These are phyloP conservation scores for Larix kaempferi DNA, from an alignment of 75 land plant genomes.

Conservation along the genomic window DNA sequence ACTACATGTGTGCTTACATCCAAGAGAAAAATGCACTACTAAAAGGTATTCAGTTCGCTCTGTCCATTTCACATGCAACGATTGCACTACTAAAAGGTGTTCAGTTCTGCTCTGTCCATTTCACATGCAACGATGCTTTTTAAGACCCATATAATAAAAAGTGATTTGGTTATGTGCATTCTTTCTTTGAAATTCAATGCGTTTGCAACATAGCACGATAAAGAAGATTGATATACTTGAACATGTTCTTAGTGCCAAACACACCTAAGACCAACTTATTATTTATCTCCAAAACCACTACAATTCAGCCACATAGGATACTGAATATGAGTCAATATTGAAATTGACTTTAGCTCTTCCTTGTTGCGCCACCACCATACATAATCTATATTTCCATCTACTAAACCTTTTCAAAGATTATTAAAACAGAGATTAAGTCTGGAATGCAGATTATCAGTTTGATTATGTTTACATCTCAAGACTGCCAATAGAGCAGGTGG, in stretches of 20 bases:
- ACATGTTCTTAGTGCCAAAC: neutral
- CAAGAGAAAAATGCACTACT: neutral
- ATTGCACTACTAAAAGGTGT: too few relatives aligned
- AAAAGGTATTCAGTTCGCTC: neutral
- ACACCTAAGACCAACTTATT: neutral
- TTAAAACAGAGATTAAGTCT: neutral
- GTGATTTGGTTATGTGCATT: neutral
- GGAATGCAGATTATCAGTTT: neutral
- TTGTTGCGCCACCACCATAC: neutral
- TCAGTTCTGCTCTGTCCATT: too few relatives aligned
- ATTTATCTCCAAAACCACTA: neutral
- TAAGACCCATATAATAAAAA: neutral
- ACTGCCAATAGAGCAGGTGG: too few relatives aligned
- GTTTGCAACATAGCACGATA: neutral
- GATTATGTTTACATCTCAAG: neutral
- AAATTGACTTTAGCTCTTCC: neutral
- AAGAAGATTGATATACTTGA: neutral
- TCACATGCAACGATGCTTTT: neutral
- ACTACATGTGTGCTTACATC: neutral
- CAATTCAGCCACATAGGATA: neutral
- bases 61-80: too few relatives aligned
- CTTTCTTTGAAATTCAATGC: neutral
- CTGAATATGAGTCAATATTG: neutral
- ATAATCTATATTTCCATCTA: neutral
- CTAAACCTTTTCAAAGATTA: neutral